These are phyloP conservation scores for Erodium chrysanthum DNA, from an alignment of 441 rosid species.

Conservation along the genomic window DNA sequence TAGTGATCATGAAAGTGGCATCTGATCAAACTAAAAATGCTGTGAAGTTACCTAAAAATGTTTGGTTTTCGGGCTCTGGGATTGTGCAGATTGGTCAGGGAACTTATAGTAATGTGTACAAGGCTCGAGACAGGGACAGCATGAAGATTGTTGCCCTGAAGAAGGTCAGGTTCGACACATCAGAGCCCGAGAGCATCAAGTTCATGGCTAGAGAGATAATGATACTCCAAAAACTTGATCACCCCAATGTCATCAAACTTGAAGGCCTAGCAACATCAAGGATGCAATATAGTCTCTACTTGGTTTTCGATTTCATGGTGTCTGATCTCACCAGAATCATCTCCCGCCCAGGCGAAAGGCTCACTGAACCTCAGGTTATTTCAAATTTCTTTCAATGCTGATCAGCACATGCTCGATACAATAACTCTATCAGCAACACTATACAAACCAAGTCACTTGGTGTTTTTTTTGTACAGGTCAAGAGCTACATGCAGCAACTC, in stretches of 20 bases:
- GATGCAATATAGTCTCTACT: constrained; percentile 72
- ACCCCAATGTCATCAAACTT: constrained; percentile 81
- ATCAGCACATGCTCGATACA: too few species aligned
- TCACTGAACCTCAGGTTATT: constrained; percentile 69
- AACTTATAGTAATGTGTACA: constrained; percentile 83
- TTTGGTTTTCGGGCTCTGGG: neutral
- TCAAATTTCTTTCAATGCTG: neutral
- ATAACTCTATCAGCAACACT: too few species aligned
- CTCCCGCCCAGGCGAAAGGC: constrained; percentile 52
- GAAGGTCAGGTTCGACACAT: constrained; percentile 80
- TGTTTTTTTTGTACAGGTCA: constrained; percentile 35
- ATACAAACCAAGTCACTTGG: neutral
- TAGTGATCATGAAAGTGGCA: too few species aligned
- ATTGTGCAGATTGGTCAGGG: constrained; percentile 71
- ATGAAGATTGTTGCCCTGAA: constrained; percentile 82
- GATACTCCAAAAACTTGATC: constrained; percentile 49
- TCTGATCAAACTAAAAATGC: too few species aligned
- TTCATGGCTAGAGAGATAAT: constrained; percentile 96
- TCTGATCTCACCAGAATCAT: constrained; percentile 79
- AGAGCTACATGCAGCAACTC: constrained; percentile 76
- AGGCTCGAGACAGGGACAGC: constrained; percentile 60
- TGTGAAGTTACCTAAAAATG: too few species aligned
- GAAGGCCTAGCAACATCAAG: constrained; percentile 85
- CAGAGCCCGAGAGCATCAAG: constrained; percentile 80
- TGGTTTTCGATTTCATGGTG: constrained; percentile 78